These are phyloP conservation scores for Myochromella boudieri DNA, from an alignment of 768 basidiomycete genomes.

Conservation along the genomic window DNA sequence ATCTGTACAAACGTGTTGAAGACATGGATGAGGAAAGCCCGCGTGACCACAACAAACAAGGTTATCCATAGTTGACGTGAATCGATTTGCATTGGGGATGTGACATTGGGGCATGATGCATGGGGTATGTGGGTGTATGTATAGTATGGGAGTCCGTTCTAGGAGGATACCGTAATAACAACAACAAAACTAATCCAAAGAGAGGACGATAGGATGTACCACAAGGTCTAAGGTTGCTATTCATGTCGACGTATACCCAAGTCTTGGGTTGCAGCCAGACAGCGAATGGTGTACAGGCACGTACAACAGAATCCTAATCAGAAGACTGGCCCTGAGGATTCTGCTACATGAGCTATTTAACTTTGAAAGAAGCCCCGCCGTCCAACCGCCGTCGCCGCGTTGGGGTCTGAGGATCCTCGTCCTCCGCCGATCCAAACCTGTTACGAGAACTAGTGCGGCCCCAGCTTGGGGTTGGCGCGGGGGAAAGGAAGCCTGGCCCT, in stretches of 20 bases:
- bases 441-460: slow-evolving; percentile 40
- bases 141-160: no score
- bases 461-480: slow-evolving; percentile 49
- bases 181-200: slow-evolving; percentile 1
- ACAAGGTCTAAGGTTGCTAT: neutral
- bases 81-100: no score
- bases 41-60: neutral
- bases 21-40: neutral
- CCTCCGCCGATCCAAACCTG: slow-evolving; percentile 22
- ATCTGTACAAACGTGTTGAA: no score
- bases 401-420: slow-evolving; percentile 45
- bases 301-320: no score
- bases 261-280: no score
- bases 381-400: slow-evolving; percentile 56
- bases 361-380: slow-evolving; percentile 52
- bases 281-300: no score
- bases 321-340: no score
- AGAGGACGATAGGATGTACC: neutral
- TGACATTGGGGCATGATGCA: no score
- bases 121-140: slow-evolving; percentile 3
- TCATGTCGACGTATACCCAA: neutral
- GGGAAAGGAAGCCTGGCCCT: slow-evolving; percentile 44
- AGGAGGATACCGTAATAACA: neutral
- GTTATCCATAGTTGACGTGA: no score
- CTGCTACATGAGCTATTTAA: slow-evolving; percentile 36